These are phyloP conservation scores for Fusarium guadeloupense DNA, from an alignment of 2,329 filamentous ascomycete genomes.

Conservation along the genomic window DNA sequence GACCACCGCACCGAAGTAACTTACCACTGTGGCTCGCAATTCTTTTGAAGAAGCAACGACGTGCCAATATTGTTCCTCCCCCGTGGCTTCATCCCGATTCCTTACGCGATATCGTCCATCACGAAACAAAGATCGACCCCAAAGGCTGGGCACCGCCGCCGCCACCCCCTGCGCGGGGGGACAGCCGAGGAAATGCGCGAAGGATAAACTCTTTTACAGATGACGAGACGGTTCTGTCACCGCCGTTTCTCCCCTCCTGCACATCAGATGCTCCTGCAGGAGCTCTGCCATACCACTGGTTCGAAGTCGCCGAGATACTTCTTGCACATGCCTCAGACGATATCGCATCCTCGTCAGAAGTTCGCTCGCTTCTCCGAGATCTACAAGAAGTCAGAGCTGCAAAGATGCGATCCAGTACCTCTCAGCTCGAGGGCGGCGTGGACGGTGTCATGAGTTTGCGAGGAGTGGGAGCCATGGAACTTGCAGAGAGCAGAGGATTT, in stretches of 20 bases:
- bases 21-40: constrained; percentile 95
- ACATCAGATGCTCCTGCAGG: constrained; percentile 74
- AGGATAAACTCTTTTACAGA: constrained; percentile 43
- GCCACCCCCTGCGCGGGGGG: constrained; percentile 65
- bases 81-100: constrained; percentile 85
- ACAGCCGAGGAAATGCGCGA: constrained; percentile 56
- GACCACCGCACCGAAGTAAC: constrained; percentile 80
- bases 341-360: constrained; percentile 75
- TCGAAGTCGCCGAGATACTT: constrained; percentile 88
- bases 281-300: constrained; percentile 92
- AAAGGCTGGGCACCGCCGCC: constrained; percentile 82
- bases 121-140: constrained; percentile 78
- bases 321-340: constrained; percentile 88
- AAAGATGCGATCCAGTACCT: constrained; percentile 82
- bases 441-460: constrained; percentile 74
- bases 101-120: constrained; percentile 78
- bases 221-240: constrained; percentile 58
- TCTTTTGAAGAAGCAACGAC: constrained; percentile 90
- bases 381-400: constrained; percentile 87
- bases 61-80: constrained; percentile 91
- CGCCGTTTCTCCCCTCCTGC: constrained; percentile 82
- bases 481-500: constrained; percentile 86
- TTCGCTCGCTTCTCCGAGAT: constrained; percentile 80
- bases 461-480: constrained; percentile 92
- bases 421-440: constrained; percentile 74